Evolutionary conservation across 163 green algal species (phyloP), one percentile per base, ranked within the genome.

Genomic region (Chlamydomonas reinhardtii): DNA sequence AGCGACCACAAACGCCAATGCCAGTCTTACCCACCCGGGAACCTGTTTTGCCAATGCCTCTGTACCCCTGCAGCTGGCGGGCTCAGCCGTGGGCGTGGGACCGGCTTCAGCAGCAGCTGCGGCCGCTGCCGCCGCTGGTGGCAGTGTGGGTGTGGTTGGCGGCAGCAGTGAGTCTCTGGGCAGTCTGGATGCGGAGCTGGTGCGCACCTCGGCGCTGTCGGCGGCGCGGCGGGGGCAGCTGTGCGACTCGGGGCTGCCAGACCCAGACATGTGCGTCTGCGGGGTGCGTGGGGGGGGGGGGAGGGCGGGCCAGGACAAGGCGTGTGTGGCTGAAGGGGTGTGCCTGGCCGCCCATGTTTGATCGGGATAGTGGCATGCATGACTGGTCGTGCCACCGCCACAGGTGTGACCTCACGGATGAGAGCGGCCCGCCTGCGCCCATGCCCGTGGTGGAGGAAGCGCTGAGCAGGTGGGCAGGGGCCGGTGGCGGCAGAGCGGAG

Each of bases 221-320:
- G 2, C 66, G n/a, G n/a, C 48, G 5, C 65, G 70, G 35, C 80
- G 86, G 19, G 27, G n/a, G 20, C 32, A 52, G 56, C 85, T 92
- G 59, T 92, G 89, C 69, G 91, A 94, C 84, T 88, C 74, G 25
- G 91, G 91, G 15, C 73, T 94, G 73, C 91, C 91, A 11, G 91
- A 94, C 66, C 61, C 89, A 2, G 91, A 94, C 69, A 93, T 93
- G 90, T 93, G 82, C 74, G 73, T 85, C n/a, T n/a, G n/a, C n/a
- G n/a, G 66, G 66, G n/a, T 16, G 54, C 31, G 69, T 54, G 11
- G 64, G 52, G 61, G 19, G 32, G 5, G 32, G 68, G 0, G 20
- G 29, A 11, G 29, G 29, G 29, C 11, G 29, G 29, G 29, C 17
- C 12, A n/a, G 64, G 64, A 14, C 8, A 9, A 27, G 64, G 64